Evolutionary conservation across 768 basidiomycete genomes (phyloP).

Genomic region (Leccinum aurantiacum): DNA sequence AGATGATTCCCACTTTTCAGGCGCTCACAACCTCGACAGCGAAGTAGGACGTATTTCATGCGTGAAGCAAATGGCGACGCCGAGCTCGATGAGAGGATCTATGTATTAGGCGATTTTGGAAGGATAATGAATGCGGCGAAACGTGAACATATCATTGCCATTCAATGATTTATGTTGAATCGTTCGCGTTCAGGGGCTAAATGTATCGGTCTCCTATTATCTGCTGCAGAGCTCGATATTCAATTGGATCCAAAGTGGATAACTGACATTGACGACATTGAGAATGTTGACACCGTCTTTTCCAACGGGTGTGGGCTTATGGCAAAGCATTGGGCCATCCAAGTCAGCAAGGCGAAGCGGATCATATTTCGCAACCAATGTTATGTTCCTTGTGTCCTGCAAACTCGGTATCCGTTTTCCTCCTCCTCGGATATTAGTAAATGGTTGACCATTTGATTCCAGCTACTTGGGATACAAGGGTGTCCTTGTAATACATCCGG

Average conservation of each 20-base stretch:
- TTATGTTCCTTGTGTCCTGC: conserved; percentile 62
- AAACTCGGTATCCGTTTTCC: conserved; percentile 49
- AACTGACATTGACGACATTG: conserved; percentile 60
- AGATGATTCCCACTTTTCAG: neutral
- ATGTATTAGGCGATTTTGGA: conserved; percentile 56
- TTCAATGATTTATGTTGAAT: neutral
- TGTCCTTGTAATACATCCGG: conserved; percentile 63
- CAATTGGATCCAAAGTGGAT: conserved; percentile 47
- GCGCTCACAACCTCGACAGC: conserved; percentile 34
- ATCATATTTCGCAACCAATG: conserved; percentile 54
- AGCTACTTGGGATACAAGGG: conserved; percentile 76
- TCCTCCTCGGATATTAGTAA: neutral
- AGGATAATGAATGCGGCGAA: conserved; percentile 65
- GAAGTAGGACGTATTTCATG: conserved; percentile 63
- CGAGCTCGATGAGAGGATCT: conserved; percentile 60
- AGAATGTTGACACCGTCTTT: conserved; percentile 54
- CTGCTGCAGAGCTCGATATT: conserved; percentile 60
- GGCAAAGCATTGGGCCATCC: conserved; percentile 47
- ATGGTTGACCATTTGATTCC: neutral
- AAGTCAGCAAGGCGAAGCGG: conserved; percentile 52
- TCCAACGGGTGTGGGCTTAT: conserved; percentile 73
- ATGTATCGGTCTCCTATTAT: conserved; percentile 66
- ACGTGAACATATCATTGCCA: conserved; percentile 36
- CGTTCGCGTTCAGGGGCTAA: conserved; percentile 54
- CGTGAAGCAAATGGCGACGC: conserved; percentile 51